A percentile compares a stretch with the other conserved stretches of the same genome.
Conservation (phyloP, 2,329 filamentous ascomycete species). For the Xylaria digitata region DNA sequence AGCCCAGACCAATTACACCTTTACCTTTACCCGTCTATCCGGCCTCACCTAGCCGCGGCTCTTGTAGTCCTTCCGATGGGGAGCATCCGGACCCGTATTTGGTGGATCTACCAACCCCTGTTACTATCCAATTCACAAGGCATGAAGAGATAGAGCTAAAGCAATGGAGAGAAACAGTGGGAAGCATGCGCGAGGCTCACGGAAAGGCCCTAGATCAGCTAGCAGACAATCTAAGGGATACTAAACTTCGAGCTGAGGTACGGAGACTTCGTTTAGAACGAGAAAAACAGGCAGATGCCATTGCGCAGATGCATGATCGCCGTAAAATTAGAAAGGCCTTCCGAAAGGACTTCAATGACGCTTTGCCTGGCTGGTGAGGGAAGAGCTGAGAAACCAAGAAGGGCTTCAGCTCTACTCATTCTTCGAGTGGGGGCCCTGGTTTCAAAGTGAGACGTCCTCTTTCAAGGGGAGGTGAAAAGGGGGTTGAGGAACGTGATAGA, state of each 20-base stretch:
- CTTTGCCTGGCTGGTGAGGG: slow-evolving; percentile 3
- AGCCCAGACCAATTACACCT: background rate
- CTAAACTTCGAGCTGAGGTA: background rate
- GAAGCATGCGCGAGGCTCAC: slow-evolving; percentile 6
- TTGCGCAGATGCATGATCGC: slow-evolving; percentile 1
- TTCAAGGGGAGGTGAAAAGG: background rate
- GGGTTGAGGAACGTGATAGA: background rate
- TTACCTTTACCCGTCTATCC: background rate
- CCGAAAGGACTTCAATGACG: slow-evolving; percentile 21
- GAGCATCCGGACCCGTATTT: slow-evolving; percentile 11
- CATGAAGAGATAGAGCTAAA: slow-evolving; percentile 13
- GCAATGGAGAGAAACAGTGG: slow-evolving; percentile 10
- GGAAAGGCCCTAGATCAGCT: background rate
- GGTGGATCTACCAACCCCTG: slow-evolving; percentile 2
- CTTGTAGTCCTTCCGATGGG: background rate
- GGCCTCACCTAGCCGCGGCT: background rate
- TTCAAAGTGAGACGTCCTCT: background rate
- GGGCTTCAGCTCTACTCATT: too few species aligned
- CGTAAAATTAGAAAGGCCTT: slow-evolving; percentile 15
- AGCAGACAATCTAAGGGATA: slow-evolving; percentile 5
- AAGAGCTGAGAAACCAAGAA: background rate
- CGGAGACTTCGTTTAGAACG: background rate
- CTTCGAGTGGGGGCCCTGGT: background rate
- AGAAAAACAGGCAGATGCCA: background rate
- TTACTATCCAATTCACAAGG: slow-evolving; percentile 20